These are phyloP conservation scores for Cyclotella cryptica DNA, from an alignment of 108 stramenopile genomes.

Conservation along the genomic window DNA sequence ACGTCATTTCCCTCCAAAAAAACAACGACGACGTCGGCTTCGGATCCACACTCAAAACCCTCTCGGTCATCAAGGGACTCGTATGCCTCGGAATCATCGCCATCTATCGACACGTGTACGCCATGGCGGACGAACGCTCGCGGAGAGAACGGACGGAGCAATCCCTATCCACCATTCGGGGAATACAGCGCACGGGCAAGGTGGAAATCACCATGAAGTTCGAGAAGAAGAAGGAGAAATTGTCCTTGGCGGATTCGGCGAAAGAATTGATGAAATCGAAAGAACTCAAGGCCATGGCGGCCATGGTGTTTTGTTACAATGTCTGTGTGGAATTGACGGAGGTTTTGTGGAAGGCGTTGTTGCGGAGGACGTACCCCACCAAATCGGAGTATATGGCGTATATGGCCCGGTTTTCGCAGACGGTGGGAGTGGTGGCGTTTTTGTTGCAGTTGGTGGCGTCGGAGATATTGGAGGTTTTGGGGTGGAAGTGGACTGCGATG, in stretches of 20 bases:
- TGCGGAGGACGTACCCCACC: constrained; percentile 45
- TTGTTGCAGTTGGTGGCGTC: constrained; percentile 55
- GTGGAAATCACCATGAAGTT: constrained; percentile 52
- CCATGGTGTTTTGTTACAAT: constrained; percentile 61
- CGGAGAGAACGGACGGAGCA: constrained; percentile 35
- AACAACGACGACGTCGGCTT: constrained; percentile 50
- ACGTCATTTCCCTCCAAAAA: constrained; percentile 50
- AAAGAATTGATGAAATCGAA: constrained; percentile 38
- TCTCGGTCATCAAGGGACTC: constrained; percentile 42
- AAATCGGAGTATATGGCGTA: constrained; percentile 56
- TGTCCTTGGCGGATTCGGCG: constrained; percentile 45
- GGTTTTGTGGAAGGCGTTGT: constrained; percentile 55
- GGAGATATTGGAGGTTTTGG: constrained; percentile 48
- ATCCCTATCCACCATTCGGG: constrained; percentile 47
- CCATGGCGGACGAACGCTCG: constrained; percentile 43
- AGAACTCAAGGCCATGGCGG: constrained; percentile 58
- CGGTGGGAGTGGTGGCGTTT: constrained; percentile 52
- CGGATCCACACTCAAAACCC: constrained; percentile 48
- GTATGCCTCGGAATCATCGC: constrained; percentile 43
- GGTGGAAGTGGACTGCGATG: constrained; percentile 57
- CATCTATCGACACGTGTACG: constrained; percentile 49
- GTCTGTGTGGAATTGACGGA: constrained; percentile 58
- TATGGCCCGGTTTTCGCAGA: constrained; percentile 57
- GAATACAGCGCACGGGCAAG: constrained; percentile 40
- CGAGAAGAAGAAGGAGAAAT: constrained; percentile 48